Evolutionary conservation across 192 early-diverging fungal species (phyloP).

Genomic region (Backusella liffmaniae): DNA sequence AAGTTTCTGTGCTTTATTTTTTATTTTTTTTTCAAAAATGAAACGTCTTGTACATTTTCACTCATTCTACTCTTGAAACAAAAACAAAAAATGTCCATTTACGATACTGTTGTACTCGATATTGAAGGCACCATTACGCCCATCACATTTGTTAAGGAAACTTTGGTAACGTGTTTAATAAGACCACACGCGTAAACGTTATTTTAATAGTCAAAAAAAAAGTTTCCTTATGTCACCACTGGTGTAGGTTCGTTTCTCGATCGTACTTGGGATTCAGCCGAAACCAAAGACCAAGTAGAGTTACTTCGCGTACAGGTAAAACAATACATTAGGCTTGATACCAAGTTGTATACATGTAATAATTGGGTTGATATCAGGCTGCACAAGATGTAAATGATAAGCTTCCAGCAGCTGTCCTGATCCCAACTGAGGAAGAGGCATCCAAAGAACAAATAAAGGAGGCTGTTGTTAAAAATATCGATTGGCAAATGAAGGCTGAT

Average conservation of each 20-base stretch:
- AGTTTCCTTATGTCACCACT: constrained; percentile 83
- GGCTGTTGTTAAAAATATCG: constrained; percentile 66
- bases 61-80: neutral
- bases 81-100: constrained; percentile 23
- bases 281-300: constrained; percentile 44
- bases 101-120: constrained; percentile 70
- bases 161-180: constrained; percentile 47
- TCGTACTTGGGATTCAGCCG: constrained; percentile 43
- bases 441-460: constrained; percentile 47
- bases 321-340: neutral
- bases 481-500: constrained; percentile 83
- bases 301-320: constrained; percentile 52
- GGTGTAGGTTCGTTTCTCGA: constrained; percentile 69
- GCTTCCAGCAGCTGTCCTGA: constrained; percentile 37
- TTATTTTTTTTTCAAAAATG: neutral
- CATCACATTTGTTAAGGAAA: constrained; percentile 94
- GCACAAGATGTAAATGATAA: constrained; percentile 44
- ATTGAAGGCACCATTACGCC: constrained; percentile 97
- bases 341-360: neutral
- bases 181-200: neutral
- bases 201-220: neutral
- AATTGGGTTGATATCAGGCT: constrained; percentile 34
- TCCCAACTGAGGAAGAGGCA: constrained; percentile 39
- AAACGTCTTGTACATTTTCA: neutral
- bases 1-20: neutral